Percentiles rank a stretch among this genome's conserved stretches.
phyloP scores from a whole-genome alignment of 1,139 yeast genomes.

The Yamadazyma epiphylla region DNA sequence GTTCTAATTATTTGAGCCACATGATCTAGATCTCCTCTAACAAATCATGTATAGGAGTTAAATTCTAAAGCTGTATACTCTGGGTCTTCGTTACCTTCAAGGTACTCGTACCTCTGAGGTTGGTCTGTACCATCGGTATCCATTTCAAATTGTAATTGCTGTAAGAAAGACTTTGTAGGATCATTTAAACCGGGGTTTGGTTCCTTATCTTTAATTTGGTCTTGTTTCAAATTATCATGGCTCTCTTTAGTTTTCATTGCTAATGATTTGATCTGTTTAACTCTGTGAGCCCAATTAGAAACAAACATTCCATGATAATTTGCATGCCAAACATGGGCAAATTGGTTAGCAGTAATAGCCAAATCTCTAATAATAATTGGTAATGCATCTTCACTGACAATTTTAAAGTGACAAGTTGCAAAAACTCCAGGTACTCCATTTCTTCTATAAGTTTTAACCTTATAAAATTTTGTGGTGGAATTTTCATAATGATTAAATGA shows the following conservation, averaged over 20 bases:
- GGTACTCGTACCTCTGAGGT: slow-evolving; percentile 10
- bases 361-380: slow-evolving; percentile 65
- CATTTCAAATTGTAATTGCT: slow-evolving; percentile 21
- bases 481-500: slow-evolving; percentile 5
- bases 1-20: too few species aligned
- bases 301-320: slow-evolving; percentile 40
- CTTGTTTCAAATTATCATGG: slow-evolving; percentile 21
- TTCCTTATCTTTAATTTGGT: slow-evolving; percentile 10
- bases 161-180: slow-evolving; percentile 26
- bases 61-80: slow-evolving; percentile 39
- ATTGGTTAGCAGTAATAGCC: slow-evolving; percentile 63
- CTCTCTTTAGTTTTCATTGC: slow-evolving; percentile 36
- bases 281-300: slow-evolving; percentile 66
- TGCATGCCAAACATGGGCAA: slow-evolving; percentile 73
- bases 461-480: slow-evolving; percentile 31
- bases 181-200: slow-evolving; percentile 12
- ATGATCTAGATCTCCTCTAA: too few species aligned
- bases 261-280: slow-evolving; percentile 52
- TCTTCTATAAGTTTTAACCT: slow-evolving; percentile 61
- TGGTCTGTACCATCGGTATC: slow-evolving; percentile 7
- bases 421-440: slow-evolving; percentile 74
- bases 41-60: slow-evolving; percentile 44
- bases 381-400: slow-evolving; percentile 57
- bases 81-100: slow-evolving; percentile 12
- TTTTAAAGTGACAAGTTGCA: slow-evolving; percentile 72